Evolutionary conservation across 2,329 filamentous ascomycete species (phyloP).

Genomic region (Penicillium sclerotiorum): DNA sequence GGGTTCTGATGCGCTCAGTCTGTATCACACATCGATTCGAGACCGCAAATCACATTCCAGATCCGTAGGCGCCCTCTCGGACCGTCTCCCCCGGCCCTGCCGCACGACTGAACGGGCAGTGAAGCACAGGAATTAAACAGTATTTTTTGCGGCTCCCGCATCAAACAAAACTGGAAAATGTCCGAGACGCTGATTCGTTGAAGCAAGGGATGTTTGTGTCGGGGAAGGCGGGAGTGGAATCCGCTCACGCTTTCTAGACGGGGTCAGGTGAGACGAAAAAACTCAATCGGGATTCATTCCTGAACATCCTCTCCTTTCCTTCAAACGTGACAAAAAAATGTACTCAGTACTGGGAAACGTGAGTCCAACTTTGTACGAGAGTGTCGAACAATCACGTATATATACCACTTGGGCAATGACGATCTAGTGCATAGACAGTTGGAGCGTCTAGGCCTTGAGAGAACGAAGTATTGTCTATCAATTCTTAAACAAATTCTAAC

Average conservation of each 20-base stretch:
- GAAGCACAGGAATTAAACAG: background rate
- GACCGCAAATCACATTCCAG: constrained; percentile 22
- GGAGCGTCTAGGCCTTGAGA: background rate
- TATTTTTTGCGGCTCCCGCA: constrained; percentile 5
- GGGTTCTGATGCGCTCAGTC: constrained; percentile 2
- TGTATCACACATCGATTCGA: constrained; percentile 11
- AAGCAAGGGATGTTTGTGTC: constrained; percentile 23
- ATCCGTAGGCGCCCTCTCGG: constrained; percentile 13
- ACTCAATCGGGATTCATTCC: constrained; percentile 18
- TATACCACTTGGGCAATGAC: too few species aligned
- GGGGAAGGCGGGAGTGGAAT: constrained; percentile 17
- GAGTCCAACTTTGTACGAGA: too few species aligned
- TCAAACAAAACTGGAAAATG: background rate
- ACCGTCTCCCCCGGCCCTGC: constrained; percentile 16
- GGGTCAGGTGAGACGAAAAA: constrained; percentile 21
- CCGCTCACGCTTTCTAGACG: constrained; percentile 19
- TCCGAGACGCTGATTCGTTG: constrained; percentile 15
- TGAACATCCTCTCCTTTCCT: too few species aligned
- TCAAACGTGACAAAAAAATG: too few species aligned
- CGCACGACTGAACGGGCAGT: constrained; percentile 5
- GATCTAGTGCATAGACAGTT: too few species aligned
- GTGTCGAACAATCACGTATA: too few species aligned
- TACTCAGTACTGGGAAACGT: too few species aligned
- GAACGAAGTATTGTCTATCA: background rate
- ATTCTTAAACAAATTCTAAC: constrained; percentile 6